Evolutionary conservation across 1,284 basidiomycete genomes (phyloP), one percentile per base, ranked within the genome.

Genomic region (Papiliotrema nemorosa): DNA sequence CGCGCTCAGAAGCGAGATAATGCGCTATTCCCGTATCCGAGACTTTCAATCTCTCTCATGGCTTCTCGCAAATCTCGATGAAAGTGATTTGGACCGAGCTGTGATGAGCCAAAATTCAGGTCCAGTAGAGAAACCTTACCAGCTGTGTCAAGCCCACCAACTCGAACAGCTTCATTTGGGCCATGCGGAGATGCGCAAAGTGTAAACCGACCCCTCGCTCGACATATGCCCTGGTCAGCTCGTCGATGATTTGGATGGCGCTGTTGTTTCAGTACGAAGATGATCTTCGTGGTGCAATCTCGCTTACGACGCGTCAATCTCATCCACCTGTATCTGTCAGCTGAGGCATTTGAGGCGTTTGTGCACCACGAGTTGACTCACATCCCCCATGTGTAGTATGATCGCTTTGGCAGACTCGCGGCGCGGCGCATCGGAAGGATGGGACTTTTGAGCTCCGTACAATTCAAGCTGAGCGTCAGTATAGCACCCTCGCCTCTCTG

Each of bases 371-470:
- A 25, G 13, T 21, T 14, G 25, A 18, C 57, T 55, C 18, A 76
- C 75, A 52, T 78, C 92, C 10, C 86, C 84, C 78, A 93, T 81
- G 66, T 96, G 90, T 74, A 94, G 89, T 14, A 94, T 87, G 26
- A 96, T 75, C 0, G 84, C 82, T 31, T 81, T 82, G 3, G 90
- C 86, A 50, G 86, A 81, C 53, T 82, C 82, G 55, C 91, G 78
- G 18, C 83, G 78, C 0, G 91, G 90, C 50, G 80, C 83, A 55
- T 94, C 91, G 2, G 88, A 90, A 0, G 92, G 91, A 75, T 96
- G 92, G 31, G 80, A 83, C 58, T 79, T 83, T 47, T 82, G 78
- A 26, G 82, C 74, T 9, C 90, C 90, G 62, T 91, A 93, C 46
- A 91, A 68, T 61, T 74, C 72, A 26, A 76, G 66, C 70, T 72